These are phyloP conservation scores for Tuber magnatum DNA, from an alignment of 495 filamentous ascomycete species.

Conservation along the genomic window DNA sequence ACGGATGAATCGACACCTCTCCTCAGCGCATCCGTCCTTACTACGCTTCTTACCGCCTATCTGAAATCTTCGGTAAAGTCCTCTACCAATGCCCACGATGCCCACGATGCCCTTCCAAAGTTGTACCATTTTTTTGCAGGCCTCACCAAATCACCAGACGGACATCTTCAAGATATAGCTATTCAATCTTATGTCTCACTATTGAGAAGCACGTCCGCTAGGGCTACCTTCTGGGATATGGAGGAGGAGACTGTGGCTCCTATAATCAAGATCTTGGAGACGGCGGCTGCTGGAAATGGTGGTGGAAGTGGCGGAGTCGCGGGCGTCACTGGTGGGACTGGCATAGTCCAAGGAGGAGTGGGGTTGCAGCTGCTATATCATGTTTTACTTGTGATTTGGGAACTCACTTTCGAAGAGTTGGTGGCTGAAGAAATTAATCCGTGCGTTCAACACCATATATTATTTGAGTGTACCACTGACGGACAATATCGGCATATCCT, in stretches of 20 bases:
- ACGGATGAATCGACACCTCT: conserved; percentile 81
- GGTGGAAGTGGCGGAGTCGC: conserved; percentile 57
- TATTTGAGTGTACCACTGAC: conserved; percentile 27
- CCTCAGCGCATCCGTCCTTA: conserved; percentile 79
- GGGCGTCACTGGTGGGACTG: conserved; percentile 49
- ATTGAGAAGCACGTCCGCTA: conserved; percentile 65
- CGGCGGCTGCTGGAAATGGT: conserved; percentile 63
- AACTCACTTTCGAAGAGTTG: conserved; percentile 83
- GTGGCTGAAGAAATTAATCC: conserved; percentile 61
- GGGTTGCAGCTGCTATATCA: conserved; percentile 92
- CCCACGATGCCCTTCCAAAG: conserved; percentile 72
- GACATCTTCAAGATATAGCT: conserved; percentile 88
- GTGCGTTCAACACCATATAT: conserved; percentile 18
- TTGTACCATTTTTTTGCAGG: conserved; percentile 81
- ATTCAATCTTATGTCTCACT: conserved; percentile 84
- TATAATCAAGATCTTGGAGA: conserved; percentile 70
- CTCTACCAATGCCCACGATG: conserved; percentile 50
- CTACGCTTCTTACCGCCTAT: conserved; percentile 68
- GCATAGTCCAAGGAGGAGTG: conserved; percentile 68
- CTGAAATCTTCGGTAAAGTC: conserved; percentile 53
- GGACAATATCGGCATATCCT: conserved; percentile 14
- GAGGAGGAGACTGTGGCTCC: conserved; percentile 74
- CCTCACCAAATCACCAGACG: conserved; percentile 70
- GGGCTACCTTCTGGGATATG: conserved; percentile 81
- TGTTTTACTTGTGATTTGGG: conserved; percentile 86